Evolutionary conservation across 768 basidiomycete species (phyloP).

Genomic region (Suillus luteus): DNA sequence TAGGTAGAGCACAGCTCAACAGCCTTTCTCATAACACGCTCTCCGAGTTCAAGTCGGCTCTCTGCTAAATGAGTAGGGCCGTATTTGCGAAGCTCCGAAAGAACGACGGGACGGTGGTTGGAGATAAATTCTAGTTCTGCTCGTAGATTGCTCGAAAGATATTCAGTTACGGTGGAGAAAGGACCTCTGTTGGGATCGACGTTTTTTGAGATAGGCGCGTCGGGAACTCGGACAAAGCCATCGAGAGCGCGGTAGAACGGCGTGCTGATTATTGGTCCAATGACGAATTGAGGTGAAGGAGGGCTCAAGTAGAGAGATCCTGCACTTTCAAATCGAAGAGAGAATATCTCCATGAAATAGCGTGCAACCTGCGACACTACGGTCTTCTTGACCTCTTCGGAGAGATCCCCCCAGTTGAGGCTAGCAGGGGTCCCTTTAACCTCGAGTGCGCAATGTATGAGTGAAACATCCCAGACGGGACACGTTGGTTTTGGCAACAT

Average conservation of each 20-base stretch:
- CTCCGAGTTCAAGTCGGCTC: constrained; percentile 10
- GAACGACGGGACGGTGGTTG: background rate
- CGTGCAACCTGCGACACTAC: constrained; percentile 6
- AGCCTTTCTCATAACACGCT: constrained; percentile 8
- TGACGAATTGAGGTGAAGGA: background rate
- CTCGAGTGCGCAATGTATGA: background rate
- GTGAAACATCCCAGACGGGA: background rate
- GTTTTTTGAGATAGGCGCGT: background rate
- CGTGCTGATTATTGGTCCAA: background rate
- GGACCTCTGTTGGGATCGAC: background rate
- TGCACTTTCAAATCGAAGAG: constrained; percentile 4
- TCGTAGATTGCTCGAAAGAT: background rate
- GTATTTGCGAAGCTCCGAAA: background rate
- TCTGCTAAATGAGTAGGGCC: too few relatives aligned
- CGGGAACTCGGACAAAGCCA: background rate
- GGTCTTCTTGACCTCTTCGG: background rate
- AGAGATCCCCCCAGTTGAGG: background rate
- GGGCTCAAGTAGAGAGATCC: constrained; percentile 9
- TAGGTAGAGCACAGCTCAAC: constrained; percentile 9
- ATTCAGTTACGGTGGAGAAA: background rate
- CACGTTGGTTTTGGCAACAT: background rate
- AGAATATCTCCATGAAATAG: constrained; percentile 5
- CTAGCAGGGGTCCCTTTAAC: background rate
- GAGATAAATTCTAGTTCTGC: background rate
- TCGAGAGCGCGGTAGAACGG: background rate